phyloP scores from a whole-genome alignment of 2,329 filamentous ascomycete species.

The Hypoxylon sp. region DNA sequence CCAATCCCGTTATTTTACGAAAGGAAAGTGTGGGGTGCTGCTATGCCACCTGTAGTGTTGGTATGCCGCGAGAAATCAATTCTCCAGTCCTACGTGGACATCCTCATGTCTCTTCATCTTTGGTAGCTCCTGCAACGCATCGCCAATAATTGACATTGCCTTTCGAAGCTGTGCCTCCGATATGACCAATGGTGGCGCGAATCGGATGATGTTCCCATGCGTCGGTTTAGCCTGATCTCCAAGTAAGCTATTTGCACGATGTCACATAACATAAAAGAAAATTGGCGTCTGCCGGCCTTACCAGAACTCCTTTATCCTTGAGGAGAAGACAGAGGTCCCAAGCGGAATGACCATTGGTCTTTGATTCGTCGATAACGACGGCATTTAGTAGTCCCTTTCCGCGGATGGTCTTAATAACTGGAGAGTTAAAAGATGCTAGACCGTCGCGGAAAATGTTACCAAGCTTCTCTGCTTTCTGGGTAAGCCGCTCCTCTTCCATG shows the following conservation, averaged over 20 bases:
- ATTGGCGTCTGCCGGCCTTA: constrained; percentile 61
- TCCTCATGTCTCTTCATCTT: constrained; percentile 63
- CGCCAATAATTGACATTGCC: constrained; percentile 82
- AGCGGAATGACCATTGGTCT: constrained; percentile 86
- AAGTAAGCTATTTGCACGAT: constrained; percentile 47
- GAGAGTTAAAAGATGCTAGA: constrained; percentile 79
- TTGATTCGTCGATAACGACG: constrained; percentile 92
- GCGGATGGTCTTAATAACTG: constrained; percentile 84
- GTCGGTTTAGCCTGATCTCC: constrained; percentile 89
- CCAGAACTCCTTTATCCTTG: constrained; percentile 94
- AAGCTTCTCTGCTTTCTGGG: constrained; percentile 82
- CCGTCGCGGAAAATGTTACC: constrained; percentile 87
- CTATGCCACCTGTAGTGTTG: no score
- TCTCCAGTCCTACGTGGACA: constrained; percentile 49
- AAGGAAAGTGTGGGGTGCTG: constrained; percentile 37
- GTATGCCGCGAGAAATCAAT: constrained; percentile 40
- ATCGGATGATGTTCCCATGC: constrained; percentile 97
- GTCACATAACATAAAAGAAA: constrained; percentile 29
- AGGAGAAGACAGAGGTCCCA: constrained; percentile 97
- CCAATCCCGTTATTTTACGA: constrained; percentile 28
- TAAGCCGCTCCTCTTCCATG: constrained; percentile 90
- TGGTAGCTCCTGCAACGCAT: constrained; percentile 86
- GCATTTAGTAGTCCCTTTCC: constrained; percentile 97
- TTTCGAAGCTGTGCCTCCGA: constrained; percentile 86
- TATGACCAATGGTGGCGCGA: constrained; percentile 96